A percentile compares a stretch with the other conserved stretches of the same genome.
Conservation (phyloP, 2,329 filamentous ascomycete species). For the Madurella mycetomatis region DNA sequence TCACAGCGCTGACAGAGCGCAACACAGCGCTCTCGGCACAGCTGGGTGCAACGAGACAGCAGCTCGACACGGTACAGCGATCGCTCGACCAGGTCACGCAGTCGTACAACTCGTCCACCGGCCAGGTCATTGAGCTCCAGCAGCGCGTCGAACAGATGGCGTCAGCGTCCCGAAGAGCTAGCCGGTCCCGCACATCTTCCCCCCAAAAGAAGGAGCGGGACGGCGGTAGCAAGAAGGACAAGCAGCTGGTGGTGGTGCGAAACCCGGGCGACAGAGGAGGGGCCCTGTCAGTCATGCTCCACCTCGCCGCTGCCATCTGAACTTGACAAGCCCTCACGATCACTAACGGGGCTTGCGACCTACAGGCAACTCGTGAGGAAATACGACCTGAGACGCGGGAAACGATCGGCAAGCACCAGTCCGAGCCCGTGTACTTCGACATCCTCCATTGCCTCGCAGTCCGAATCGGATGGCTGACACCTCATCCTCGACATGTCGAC, state of each 20-base stretch:
- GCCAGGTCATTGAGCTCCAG: conserved; percentile 23
- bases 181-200: conserved; percentile 24
- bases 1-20: conserved; percentile 20
- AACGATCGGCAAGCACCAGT: not conserved
- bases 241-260: conserved; percentile 26
- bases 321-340: not conserved
- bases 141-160: conserved; percentile 21
- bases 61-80: conserved; percentile 19
- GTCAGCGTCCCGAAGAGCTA: conserved; percentile 16
- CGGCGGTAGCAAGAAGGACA: conserved; percentile 23
- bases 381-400: conserved; percentile 5
- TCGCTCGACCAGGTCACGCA: conserved; percentile 18
- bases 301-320: conserved; percentile 27
- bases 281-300: conserved; percentile 27
- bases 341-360: conserved; percentile 11
- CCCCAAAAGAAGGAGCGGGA: conserved; percentile 25
- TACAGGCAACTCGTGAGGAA: conserved; percentile 9
- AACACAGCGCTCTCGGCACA: conserved; percentile 23
- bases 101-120: conserved; percentile 19
- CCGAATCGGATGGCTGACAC: not conserved
- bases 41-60: conserved; percentile 21
- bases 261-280: conserved; percentile 26
- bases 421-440: conserved; percentile 13
- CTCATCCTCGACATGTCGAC: not conserved
- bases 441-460: conserved; percentile 8